phyloP scores from a whole-genome alignment of 345 rosid genomes.

The Euphorbia tirucalli region DNA sequence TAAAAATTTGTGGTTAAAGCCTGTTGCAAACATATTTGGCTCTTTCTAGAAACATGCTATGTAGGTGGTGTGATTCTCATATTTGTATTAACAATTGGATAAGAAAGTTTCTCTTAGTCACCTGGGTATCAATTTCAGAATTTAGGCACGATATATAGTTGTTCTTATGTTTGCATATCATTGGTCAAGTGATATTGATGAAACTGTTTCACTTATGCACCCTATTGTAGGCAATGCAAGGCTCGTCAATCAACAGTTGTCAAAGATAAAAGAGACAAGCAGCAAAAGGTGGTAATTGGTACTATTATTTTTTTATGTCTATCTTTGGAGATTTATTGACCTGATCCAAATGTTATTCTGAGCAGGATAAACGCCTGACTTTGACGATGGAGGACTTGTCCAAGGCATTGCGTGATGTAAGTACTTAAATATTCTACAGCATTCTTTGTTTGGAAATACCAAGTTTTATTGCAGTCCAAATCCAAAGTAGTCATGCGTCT shows the following conservation, averaged over 20 bases:
- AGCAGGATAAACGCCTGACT: slow-evolving; percentile 82
- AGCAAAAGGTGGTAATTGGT: slow-evolving; percentile 62
- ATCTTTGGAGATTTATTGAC: background rate
- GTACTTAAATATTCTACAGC: slow-evolving; percentile 6
- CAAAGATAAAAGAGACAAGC: slow-evolving; percentile 90
- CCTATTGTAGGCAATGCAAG: slow-evolving; percentile 72
- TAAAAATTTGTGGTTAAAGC: background rate
- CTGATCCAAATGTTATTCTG: slow-evolving; percentile 19
- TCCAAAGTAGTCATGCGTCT: background rate
- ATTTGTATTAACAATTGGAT: background rate
- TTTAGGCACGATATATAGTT: background rate
- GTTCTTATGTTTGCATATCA: background rate
- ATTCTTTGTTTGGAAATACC: background rate
- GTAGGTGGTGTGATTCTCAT: background rate
- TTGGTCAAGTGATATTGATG: background rate
- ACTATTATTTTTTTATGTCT: background rate
- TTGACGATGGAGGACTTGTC: slow-evolving; percentile 94
- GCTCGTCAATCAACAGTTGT: slow-evolving; percentile 81
- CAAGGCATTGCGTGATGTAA: slow-evolving; percentile 82
- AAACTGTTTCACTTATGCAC: background rate
- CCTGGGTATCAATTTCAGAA: background rate
- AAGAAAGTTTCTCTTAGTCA: no score
- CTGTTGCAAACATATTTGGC: background rate
- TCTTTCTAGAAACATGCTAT: background rate
- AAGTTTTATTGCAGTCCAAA: background rate